Evolutionary conservation across 768 basidiomycete species (phyloP).

Genomic region (Mrakia blollopis): DNA sequence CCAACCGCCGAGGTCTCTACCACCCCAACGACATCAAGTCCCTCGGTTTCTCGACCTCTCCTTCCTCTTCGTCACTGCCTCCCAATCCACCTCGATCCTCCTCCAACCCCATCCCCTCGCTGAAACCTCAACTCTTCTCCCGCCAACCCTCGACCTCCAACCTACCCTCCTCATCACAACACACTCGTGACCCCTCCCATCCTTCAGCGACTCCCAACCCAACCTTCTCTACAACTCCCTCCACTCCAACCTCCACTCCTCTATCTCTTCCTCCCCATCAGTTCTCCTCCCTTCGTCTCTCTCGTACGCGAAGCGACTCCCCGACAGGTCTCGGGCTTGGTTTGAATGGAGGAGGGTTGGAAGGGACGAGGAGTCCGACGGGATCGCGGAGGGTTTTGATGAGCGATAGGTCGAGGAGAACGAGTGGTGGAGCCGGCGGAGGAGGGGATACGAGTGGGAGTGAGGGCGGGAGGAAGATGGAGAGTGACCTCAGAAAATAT

Average conservation of each 20-base stretch:
- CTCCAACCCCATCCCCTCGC: constrained; percentile 45
- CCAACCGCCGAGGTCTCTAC: constrained; percentile 31
- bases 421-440: not conserved
- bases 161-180: no score
- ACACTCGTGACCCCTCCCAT: not conserved
- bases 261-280: not conserved
- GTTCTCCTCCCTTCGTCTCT: constrained; percentile 15
- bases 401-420: not conserved
- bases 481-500: constrained; percentile 60
- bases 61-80: constrained; percentile 49
- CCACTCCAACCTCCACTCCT: not conserved
- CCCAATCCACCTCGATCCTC: constrained; percentile 64
- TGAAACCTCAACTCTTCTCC: constrained; percentile 33
- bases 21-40: constrained; percentile 87
- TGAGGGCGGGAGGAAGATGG: not conserved
- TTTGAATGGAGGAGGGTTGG: not conserved
- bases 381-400: not conserved
- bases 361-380: not conserved
- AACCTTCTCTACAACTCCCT: not conserved
- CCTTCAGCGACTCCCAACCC: constrained; percentile 19
- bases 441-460: not conserved
- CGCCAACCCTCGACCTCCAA: constrained; percentile 17
- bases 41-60: constrained; percentile 48
- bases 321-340: not conserved
- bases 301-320: not conserved